phyloP scores from a whole-genome alignment of 2,329 filamentous ascomycete species.

The Bipolaris oryzae region DNA sequence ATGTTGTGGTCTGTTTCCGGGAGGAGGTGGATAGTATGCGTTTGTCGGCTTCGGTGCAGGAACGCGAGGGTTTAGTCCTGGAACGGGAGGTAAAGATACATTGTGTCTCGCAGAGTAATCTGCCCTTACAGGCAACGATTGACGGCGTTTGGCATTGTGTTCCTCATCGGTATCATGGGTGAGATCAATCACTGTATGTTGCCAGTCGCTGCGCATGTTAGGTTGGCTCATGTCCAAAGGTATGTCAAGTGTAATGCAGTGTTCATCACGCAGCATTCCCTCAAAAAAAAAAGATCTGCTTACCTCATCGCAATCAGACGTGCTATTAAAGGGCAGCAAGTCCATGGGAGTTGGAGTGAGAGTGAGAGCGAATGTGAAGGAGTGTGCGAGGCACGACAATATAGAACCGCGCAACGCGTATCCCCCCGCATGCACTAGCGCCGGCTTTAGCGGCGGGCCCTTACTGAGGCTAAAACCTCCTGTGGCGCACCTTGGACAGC shows the following conservation, averaged over 20 bases:
- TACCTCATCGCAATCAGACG: slow-evolving; percentile 27
- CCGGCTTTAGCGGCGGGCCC: slow-evolving; percentile 4
- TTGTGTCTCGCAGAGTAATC: background rate
- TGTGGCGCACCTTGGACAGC: slow-evolving; percentile 1
- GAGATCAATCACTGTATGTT: slow-evolving; percentile 28
- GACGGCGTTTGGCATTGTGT: slow-evolving; percentile 16
- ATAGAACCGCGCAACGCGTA: slow-evolving; percentile 10
- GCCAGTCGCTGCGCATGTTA: slow-evolving; percentile 29
- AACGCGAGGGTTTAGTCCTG: background rate
- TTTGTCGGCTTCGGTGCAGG: background rate
- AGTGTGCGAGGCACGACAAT: slow-evolving; percentile 28
- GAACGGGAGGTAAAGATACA: slow-evolving; percentile 1
- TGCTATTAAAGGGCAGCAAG: slow-evolving; percentile 16
- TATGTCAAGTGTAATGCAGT: background rate
- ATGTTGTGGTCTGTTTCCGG: background rate
- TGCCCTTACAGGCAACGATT: background rate
- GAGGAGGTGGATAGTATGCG: slow-evolving; percentile 1
- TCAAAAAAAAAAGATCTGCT: slow-evolving; percentile 1
- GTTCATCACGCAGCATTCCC: too few relatives aligned
- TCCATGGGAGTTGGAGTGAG: slow-evolving; percentile 24
- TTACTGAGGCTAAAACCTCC: slow-evolving; percentile 12
- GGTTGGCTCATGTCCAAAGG: background rate
- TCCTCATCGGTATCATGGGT: slow-evolving; percentile 26
- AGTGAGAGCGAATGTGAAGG: slow-evolving; percentile 17
- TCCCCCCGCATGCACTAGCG: slow-evolving; percentile 2